Evolutionary conservation across 129 eudicot genomes (phyloP), one percentile per base, ranked within the genome.

Genomic region (Ambrosia artemisiifolia): DNA sequence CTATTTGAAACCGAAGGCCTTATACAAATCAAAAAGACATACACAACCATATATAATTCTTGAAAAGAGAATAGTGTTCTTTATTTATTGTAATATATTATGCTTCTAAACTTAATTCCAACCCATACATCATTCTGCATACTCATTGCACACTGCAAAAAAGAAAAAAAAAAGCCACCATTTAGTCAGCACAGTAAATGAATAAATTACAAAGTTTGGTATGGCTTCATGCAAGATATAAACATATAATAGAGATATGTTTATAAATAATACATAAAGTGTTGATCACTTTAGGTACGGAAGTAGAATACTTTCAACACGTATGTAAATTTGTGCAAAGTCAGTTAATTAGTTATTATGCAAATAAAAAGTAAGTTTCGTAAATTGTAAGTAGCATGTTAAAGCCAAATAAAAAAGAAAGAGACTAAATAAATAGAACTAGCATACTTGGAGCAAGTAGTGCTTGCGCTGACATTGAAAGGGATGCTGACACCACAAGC

Each of bases 401-500:
- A 46, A 38, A 5, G 8, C 43, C 43, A 38, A 38, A 38, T 5
- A 38, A 0, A 38, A 55, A 55, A 19, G 11, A 6, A 8, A 38
- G 10, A 38, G 8, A 5, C 3, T 10, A 2, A 0, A 5, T 17
- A 18, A 7, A 7, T 55, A 55, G 13, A 55, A 54, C 33, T 0
- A 17, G 14, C 70, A 44, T 75, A 81, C 85, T 17, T 64, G 78
- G 38, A 4, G 78, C 85, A 81, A 62, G 76, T 78, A 1, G 81
- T 81, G 74, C 6, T n/a, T 30, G 78, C 70, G 86, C 86, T 82
- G 47, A 82, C 73, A 30, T 33, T 38, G 68, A 68, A 78, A 14
- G 86, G 83, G 43, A 78, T 44, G 11, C 46, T 63, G 59, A 82
- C 67, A 28, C 86, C 86, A 36, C 83, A 82, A 35, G 7, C 33